Base-by-base conservation (phyloP, 768 basidiomycete genomes). In the Calvatia gigantea region DNA sequence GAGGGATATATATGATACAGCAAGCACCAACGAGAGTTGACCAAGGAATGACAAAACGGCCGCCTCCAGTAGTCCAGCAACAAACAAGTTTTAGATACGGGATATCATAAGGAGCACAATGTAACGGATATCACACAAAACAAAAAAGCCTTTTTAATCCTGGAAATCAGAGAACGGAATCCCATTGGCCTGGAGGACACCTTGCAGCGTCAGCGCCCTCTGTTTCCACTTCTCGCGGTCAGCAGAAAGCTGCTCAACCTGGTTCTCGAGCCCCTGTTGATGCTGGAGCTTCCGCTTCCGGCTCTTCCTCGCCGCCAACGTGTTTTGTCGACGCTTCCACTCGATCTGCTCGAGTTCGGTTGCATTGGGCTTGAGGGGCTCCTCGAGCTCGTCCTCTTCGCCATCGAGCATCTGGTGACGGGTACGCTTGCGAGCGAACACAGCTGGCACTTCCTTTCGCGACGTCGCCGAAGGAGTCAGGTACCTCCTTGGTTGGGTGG, bases 321-420 rank as follows among this genome's bases (percentile, higher is more conserved):
- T 91, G 64, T 92, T 93, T 69, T 86, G 84, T 4, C 86, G 78
- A 43, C 91, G 80, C 77, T 92, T 93, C 49, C 78, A 79, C 69
- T 86, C 87, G 60, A 91, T 90, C 59, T 84, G 84, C 61, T 86
- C 81, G 58, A 75, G 67, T 67, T 83, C 83, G 1, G 75, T 73
- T 4, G 75, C 67, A 4, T 77, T 70, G 0, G 79, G 72, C 1
- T 65, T 64, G 14, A 68, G 65, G 1, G 65, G 65, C 31, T 70
- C 68, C 3, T 70, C 68, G n/a, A 71, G 70, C 46, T 72, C 69
- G 25, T 78, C 75, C 9, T 86, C 84, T 50, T 84, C 82, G 2
- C 69, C 80, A 2, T 75, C 78, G 4, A 59, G 71, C 53, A 76
- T 72, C 55, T 70, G 65, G 0, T 75, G 71, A 19, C 81, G 79